Conservation (phyloP, 768 basidiomycete species). For the Favolaschia claudopus region DNA sequence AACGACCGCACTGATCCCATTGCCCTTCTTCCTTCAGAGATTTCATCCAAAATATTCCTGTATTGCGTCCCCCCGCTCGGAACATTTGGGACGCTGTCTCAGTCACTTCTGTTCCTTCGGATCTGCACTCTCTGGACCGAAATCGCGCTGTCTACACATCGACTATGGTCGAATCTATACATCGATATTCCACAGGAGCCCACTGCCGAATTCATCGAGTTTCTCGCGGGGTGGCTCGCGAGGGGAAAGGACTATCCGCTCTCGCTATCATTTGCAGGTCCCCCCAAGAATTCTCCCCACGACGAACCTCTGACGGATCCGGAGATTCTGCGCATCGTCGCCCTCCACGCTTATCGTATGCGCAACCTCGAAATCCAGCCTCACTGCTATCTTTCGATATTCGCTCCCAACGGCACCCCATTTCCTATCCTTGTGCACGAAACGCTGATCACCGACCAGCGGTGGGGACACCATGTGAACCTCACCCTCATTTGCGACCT, state of each 20-base stretch:
- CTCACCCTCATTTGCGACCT: too few relatives aligned
- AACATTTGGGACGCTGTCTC: background rate
- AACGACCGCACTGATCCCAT: conserved; percentile 1
- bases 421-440: background rate
- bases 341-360: background rate
- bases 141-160: background rate
- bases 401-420: background rate
- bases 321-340: background rate
- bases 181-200: background rate
- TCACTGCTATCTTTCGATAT: background rate
- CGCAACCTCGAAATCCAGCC: background rate
- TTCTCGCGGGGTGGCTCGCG: background rate
- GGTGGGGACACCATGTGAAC: too few relatives aligned
- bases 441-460: too few relatives aligned
- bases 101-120: background rate
- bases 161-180: background rate
- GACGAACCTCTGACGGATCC: background rate
- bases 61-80: background rate
- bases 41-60: conserved; percentile 2
- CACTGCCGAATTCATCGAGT: background rate
- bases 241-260: background rate
- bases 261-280: background rate
- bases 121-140: background rate
- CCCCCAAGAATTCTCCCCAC: too few relatives aligned
- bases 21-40: background rate